phyloP scores from a whole-genome alignment of 2,329 filamentous ascomycete species.

The Fusarium austroafricanum region DNA sequence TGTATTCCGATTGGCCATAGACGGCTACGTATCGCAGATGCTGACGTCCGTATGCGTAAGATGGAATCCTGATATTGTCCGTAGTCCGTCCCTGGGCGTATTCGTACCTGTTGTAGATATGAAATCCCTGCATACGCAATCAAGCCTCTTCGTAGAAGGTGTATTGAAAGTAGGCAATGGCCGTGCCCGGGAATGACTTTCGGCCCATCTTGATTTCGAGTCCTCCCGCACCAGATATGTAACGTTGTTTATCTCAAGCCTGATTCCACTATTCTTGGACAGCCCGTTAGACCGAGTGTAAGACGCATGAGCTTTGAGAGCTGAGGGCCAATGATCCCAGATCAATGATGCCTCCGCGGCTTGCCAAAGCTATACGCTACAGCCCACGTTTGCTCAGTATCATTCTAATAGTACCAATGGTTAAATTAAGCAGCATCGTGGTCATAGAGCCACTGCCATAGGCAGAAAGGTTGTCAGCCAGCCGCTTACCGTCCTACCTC shows the following conservation, averaged over 20 bases:
- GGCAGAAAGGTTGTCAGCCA: slow-evolving; percentile 8
- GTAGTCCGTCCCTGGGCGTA: not conserved
- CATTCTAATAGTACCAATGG: not conserved
- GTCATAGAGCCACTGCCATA: not conserved
- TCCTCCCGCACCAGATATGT: accelerated
- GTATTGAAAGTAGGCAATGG: not conserved
- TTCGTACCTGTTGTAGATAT: no score
- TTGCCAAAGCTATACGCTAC: no score
- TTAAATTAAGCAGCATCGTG: no score
- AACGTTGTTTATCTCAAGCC: not conserved
- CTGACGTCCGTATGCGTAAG: slow-evolving; percentile 3
- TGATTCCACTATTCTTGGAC: not conserved
- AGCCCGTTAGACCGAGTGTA: no score
- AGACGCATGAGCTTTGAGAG: not conserved
- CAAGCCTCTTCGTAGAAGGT: no score
- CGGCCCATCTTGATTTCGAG: no score
- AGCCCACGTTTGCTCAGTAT: no score
- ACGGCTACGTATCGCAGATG: not conserved
- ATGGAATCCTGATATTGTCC: not conserved
- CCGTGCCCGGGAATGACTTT: not conserved
- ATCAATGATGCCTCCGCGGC: not conserved
- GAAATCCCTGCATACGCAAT: not conserved
- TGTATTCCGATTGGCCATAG: slow-evolving; percentile 2
- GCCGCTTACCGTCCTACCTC: slow-evolving; percentile 27
- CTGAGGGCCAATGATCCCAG: not conserved